Conservation (phyloP, 768 basidiomycete genomes). For the Amanita fuliginea region DNA sequence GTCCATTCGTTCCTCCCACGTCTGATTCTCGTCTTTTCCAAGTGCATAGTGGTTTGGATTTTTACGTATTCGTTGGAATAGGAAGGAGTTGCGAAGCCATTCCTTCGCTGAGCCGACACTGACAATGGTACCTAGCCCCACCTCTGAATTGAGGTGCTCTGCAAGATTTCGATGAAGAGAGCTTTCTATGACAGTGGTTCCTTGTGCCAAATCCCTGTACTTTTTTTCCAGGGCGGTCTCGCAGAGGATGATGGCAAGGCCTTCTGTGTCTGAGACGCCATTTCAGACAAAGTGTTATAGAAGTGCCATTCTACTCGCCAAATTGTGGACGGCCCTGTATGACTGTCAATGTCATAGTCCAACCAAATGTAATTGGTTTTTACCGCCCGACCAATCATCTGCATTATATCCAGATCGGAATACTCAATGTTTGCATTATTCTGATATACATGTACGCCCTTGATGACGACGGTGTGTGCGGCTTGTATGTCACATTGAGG, state of each 20-base stretch:
- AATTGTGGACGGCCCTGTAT: slow-evolving; percentile 84
- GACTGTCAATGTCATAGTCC: neutral
- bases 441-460: slow-evolving; percentile 77
- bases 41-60: slow-evolving; percentile 74
- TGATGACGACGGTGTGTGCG: slow-evolving; percentile 88
- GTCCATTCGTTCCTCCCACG: slow-evolving; percentile 64
- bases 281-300: neutral
- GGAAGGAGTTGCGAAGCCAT: slow-evolving; percentile 81
- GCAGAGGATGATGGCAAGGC: slow-evolving; percentile 76
- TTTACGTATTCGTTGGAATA: slow-evolving; percentile 75
- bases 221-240: slow-evolving; percentile 61
- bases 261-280: slow-evolving; percentile 54
- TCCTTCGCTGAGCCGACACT: slow-evolving; percentile 55
- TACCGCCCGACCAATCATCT: slow-evolving; percentile 94
- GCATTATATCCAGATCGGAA: slow-evolving; percentile 86
- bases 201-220: slow-evolving; percentile 59
- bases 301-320: slow-evolving; percentile 28
- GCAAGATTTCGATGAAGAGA: slow-evolving; percentile 71
- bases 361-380: slow-evolving; percentile 4
- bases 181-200: slow-evolving; percentile 75
- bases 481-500: slow-evolving; percentile 32
- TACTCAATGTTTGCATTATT: slow-evolving; percentile 68
- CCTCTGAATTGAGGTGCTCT: slow-evolving; percentile 93
- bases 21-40: slow-evolving; percentile 39
- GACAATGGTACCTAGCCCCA: slow-evolving; percentile 77